These are phyloP conservation scores for Zarea fungicola DNA, from an alignment of 2,329 filamentous ascomycete genomes.

Conservation along the genomic window DNA sequence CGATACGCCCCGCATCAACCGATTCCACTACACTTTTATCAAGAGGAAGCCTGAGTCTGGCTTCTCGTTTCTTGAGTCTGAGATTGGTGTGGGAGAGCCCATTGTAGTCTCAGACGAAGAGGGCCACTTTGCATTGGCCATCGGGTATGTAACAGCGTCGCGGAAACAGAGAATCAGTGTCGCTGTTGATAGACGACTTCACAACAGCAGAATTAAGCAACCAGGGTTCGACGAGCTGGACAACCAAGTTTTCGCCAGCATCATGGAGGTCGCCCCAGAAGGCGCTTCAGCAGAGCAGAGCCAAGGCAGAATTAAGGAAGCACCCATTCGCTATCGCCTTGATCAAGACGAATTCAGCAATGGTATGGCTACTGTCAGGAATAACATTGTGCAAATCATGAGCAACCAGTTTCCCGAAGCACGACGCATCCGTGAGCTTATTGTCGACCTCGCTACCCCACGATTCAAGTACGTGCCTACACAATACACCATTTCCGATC, in stretches of 20 bases:
- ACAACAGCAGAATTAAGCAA: conserved; percentile 74
- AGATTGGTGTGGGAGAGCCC: conserved; percentile 80
- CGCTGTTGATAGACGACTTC: conserved; percentile 82
- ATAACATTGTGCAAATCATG: conserved; percentile 93
- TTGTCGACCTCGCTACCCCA: conserved; percentile 72
- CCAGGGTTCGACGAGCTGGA: conserved; percentile 67
- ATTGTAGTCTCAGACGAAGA: conserved; percentile 95
- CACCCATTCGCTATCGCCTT: conserved; percentile 68
- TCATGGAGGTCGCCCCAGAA: conserved; percentile 73
- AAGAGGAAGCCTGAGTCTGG: conserved; percentile 57
- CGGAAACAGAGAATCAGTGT: conserved; percentile 73
- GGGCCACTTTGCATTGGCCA: conserved; percentile 90
- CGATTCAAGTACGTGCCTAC: conserved; percentile 64
- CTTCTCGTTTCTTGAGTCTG: conserved; percentile 88
- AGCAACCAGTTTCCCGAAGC: conserved; percentile 67
- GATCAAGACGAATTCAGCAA: conserved; percentile 99
- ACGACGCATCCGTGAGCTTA: conserved; percentile 67
- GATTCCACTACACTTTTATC: conserved; percentile 78
- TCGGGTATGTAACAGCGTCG: conserved; percentile 81
- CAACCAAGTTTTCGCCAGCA: conserved; percentile 85
- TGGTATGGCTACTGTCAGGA: conserved; percentile 90
- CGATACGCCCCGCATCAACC: conserved; percentile 77
- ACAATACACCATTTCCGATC: conserved; percentile 56
- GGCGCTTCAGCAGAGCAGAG: conserved; percentile 47
- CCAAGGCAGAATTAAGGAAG: conserved; percentile 45